Conservation (phyloP, 2,329 filamentous ascomycete genomes). For the Xylariales sp. region DNA sequence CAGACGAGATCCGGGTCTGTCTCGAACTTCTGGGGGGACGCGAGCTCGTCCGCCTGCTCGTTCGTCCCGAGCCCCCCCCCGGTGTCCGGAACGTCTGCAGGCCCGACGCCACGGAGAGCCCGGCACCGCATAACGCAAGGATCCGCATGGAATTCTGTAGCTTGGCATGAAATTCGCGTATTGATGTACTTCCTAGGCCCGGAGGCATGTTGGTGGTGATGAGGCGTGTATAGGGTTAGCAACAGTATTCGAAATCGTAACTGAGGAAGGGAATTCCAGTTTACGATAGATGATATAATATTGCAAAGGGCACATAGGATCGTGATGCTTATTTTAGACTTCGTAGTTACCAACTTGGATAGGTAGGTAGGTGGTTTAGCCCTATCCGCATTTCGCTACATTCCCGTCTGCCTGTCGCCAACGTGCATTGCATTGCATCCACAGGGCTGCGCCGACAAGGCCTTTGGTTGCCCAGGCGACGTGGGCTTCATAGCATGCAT, state of each 20-base stretch:
- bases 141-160: constrained; percentile 60
- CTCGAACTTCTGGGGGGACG: constrained; percentile 78
- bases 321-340: neutral
- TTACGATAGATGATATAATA: neutral
- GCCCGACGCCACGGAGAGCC: constrained; percentile 67
- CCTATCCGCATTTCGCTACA: constrained; percentile 4
- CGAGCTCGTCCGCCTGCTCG: constrained; percentile 76
- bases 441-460: constrained; percentile 14
- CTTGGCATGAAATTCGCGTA: constrained; percentile 46
- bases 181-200: constrained; percentile 29
- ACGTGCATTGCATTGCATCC: constrained; percentile 8
- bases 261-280: no score
- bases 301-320: neutral
- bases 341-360: neutral
- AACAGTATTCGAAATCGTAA: neutral
- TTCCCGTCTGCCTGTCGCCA: neutral
- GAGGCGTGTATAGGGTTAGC: no score
- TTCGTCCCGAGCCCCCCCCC: constrained; percentile 87
- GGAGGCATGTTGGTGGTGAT: constrained; percentile 15
- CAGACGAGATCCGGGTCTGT: constrained; percentile 82
- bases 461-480: constrained; percentile 17
- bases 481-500: neutral
- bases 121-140: constrained; percentile 68
- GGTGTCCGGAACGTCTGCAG: constrained; percentile 77
- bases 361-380: constrained; percentile 4